phyloP scores from a whole-genome alignment of 352 stramenopile genomes.

The Phytophthora multivora region DNA sequence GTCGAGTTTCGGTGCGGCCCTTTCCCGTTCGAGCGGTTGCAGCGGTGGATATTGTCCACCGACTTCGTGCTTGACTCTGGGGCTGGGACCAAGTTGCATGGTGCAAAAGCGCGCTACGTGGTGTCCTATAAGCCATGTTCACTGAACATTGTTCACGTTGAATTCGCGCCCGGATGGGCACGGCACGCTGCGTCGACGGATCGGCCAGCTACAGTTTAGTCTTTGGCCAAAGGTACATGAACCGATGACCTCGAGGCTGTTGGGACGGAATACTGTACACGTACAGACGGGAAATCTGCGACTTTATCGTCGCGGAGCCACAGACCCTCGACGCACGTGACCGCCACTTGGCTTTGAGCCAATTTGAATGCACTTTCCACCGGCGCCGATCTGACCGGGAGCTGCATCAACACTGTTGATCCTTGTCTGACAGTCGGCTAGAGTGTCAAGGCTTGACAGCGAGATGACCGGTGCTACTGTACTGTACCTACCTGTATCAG shows the following conservation, averaged over 20 bases:
- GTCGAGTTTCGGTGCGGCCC: slow-evolving; percentile 28
- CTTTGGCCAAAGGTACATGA: neutral
- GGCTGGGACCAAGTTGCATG: neutral
- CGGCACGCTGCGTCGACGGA: slow-evolving; percentile 1
- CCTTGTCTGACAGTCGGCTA: no score
- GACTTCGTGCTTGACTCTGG: neutral
- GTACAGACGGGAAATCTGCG: neutral
- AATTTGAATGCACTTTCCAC: slow-evolving; percentile 18
- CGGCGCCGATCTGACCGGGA: neutral
- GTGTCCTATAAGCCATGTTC: slow-evolving; percentile 10
- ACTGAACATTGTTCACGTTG: no score
- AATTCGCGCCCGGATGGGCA: slow-evolving; percentile 6
- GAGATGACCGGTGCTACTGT: neutral
- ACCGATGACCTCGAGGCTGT: slow-evolving; percentile 2
- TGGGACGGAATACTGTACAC: slow-evolving; percentile 4
- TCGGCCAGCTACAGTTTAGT: slow-evolving; percentile 1
- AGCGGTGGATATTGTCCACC: slow-evolving; percentile 25
- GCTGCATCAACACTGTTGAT: no score
- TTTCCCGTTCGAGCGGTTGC: slow-evolving; percentile 25
- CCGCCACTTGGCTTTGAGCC: slow-evolving; percentile 19
- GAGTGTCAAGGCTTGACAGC: neutral
- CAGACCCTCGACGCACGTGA: slow-evolving; percentile 18
- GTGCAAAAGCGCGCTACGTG: slow-evolving; percentile 6
- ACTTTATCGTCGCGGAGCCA: slow-evolving; percentile 9
- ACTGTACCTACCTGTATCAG: neutral